phyloP scores from a whole-genome alignment of 148 eudicot genomes.

The Silene latifolia region DNA sequence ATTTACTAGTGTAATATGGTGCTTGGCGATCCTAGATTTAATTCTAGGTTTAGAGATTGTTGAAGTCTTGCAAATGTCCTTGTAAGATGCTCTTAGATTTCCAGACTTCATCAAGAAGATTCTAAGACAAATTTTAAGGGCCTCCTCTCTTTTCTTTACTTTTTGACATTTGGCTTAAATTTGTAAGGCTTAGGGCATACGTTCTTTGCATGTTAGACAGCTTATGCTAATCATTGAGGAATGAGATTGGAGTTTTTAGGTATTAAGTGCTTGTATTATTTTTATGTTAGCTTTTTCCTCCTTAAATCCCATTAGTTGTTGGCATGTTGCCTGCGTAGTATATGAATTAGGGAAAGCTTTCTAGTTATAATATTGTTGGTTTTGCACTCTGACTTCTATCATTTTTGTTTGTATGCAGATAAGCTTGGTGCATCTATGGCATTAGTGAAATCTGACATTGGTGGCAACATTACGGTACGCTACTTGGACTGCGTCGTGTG shows the following conservation, averaged over 20 bases:
- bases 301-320: neutral
- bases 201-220: too few species aligned
- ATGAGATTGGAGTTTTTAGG: neutral
- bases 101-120: neutral
- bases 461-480: slow-evolving; percentile 64
- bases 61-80: neutral
- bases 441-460: slow-evolving; percentile 76
- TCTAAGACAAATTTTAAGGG: neutral
- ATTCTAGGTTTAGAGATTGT: neutral
- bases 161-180: too few species aligned
- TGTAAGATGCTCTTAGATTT: neutral
- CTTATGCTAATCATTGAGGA: neutral
- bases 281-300: neutral
- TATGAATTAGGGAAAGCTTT: neutral
- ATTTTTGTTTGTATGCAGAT: slow-evolving; percentile 38
- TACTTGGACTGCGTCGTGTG: neutral
- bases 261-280: neutral
- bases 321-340: neutral
- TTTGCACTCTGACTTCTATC: neutral
- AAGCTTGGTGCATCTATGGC: slow-evolving; percentile 86
- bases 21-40: neutral
- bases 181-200: too few species aligned
- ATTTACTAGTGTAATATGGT: neutral
- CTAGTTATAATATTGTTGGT: neutral
- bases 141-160: neutral